Evolutionary conservation across 2,329 filamentous ascomycete genomes (phyloP).

Genomic region (Scytalidium sp.): DNA sequence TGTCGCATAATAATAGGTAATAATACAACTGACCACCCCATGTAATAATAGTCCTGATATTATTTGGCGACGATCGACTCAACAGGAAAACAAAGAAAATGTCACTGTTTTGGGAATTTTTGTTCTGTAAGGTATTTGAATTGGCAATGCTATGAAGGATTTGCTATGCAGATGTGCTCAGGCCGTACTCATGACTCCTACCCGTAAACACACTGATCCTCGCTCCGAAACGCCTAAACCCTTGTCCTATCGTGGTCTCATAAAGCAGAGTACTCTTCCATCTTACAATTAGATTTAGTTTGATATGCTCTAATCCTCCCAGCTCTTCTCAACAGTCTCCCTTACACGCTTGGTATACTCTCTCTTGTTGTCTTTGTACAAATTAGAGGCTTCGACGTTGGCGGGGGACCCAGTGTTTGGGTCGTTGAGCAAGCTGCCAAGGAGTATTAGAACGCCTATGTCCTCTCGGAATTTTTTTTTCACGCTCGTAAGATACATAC

Average conservation of each 20-base stretch:
- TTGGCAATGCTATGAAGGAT: conserved; percentile 9
- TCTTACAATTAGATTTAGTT: background rate
- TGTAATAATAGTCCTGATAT: background rate
- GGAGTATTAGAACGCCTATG: conserved; percentile 22
- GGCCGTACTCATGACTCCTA: conserved; percentile 5
- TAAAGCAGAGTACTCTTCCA: conserved; percentile 8
- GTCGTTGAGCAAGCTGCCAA: conserved; percentile 81
- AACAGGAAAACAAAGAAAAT: background rate
- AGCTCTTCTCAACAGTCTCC: conserved; percentile 98
- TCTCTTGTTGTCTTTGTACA: conserved; percentile 97
- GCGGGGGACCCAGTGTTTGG: conserved; percentile 98
- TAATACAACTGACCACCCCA: background rate
- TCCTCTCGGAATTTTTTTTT: background rate
- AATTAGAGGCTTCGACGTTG: conserved; percentile 95
- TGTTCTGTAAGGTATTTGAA: background rate
- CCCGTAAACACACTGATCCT: conserved; percentile 5
- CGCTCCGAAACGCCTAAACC: conserved; percentile 18
- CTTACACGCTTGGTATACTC: conserved; percentile 94
- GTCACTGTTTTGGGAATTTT: background rate
- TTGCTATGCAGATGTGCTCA: conserved; percentile 16
- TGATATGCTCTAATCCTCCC: conserved; percentile 70
- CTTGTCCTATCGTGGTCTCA: conserved; percentile 12
- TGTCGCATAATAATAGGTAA: background rate
- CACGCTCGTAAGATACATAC: conserved; percentile 42
- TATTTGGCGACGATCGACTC: too few species aligned